A percentile compares a stretch with the other conserved stretches of the same genome.
These are phyloP conservation scores for Sugiyamaella novakii DNA, from an alignment of 1,139 yeast genomes.

Conservation along the genomic window DNA sequence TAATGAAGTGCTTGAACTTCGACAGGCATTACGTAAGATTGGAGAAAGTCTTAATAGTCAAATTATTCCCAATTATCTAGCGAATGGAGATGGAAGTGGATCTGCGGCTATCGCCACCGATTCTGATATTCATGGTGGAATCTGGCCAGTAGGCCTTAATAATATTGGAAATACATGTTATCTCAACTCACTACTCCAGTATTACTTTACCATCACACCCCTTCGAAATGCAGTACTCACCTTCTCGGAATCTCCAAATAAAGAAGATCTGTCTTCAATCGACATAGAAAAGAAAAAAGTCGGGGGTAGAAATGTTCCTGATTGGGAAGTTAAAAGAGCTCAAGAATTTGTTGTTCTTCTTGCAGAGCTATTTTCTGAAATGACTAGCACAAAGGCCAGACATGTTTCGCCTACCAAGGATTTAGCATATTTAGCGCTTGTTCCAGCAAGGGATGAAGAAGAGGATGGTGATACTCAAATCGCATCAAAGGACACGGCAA, in stretches of 20 bases:
- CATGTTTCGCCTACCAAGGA: conserved; percentile 83
- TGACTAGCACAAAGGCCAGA: conserved; percentile 63
- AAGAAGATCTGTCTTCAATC: conserved; percentile 30
- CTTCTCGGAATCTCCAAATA: conserved; percentile 48
- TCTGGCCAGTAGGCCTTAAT: conserved; percentile 82
- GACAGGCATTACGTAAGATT: conserved; percentile 41
- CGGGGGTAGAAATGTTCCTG: conserved; percentile 82
- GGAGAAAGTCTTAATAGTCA: conserved; percentile 37
- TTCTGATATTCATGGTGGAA: conserved; percentile 23
- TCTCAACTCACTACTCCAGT: conserved; percentile 84
- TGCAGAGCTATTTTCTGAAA: conserved; percentile 64
- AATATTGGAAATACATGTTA: conserved; percentile 97
- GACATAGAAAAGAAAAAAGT: conserved; percentile 51
- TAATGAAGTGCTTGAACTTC: conserved; percentile 36
- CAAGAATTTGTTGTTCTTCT: conserved; percentile 77
- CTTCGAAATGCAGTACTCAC: conserved; percentile 65
- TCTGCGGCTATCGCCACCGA: conserved; percentile 18
- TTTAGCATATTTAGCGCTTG: conserved; percentile 83
- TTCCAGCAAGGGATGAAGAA: conserved; percentile 38
- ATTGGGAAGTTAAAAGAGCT: conserved; percentile 73
- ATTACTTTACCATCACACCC: conserved; percentile 83
- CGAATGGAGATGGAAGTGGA: conserved; percentile 26
- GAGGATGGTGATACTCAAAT: not conserved
- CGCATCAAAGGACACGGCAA: not conserved
- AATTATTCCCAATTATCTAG: conserved; percentile 33